Base-by-base conservation (phyloP, 352 stramenopile species). In the Porosira glacialis region DNA sequence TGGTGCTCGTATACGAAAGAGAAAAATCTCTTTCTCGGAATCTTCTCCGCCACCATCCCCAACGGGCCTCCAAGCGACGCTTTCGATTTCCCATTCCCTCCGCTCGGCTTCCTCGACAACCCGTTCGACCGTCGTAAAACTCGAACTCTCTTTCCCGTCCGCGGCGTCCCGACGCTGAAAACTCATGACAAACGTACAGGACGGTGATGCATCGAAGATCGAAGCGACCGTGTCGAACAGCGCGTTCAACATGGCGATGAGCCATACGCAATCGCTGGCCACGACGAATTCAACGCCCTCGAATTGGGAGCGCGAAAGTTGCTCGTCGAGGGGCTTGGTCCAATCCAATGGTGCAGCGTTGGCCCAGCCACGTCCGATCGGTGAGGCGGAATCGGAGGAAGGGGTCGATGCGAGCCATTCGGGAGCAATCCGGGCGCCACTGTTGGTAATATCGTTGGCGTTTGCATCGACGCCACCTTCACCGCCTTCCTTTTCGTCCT, bases 161-260 rank as follows among this genome's bases (percentile, higher is more conserved):
- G 61, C 41, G 8, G 62, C 47, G 72, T 88, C 81, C 53, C 81
- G 55, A 44, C 78, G 53, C 67, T 88, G 77, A 69, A 88, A 88
- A 38, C 77, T 85, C 41, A 88, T 35, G 6, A 88, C 43, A 8
- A 86, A 74, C 28, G 50, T 71, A 0, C 55, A 62, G 5, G 22
- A 13, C 30, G 31, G 11, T 13, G 73, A 71, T 30, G 30, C 3
- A 41, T 67, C 31, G 70, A 87, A 87, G 33, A 87, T 31, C 1
- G 51, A 61, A 26, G 38, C 30, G 7, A 81, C 76, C 3, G 77
- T 88, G 45, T 85, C 47, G 8, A 88, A 43, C 15, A 88, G 50
- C 15, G 77, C 41, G 47, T 86, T 52, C 31, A 88, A 21, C 81
- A 88, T 88, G 19, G 55, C 71, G 1, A 73, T 47, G 3, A 88